Conservation (phyloP, 1,284 basidiomycete genomes). For the Singerocomus rubriflavus region DNA sequence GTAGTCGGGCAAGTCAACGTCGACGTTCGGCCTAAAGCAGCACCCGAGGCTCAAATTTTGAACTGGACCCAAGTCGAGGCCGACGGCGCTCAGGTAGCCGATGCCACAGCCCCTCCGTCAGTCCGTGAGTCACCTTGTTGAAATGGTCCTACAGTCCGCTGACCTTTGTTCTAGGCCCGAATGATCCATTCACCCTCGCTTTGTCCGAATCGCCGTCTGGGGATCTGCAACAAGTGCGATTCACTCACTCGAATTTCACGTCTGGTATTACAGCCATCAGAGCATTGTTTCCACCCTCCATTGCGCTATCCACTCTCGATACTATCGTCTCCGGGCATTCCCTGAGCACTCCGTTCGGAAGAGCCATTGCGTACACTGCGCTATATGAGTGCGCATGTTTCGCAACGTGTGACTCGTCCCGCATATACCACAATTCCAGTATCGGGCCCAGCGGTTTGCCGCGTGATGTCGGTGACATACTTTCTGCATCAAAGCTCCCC, state of each 20-base stretch:
- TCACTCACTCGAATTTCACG: conserved; percentile 77
- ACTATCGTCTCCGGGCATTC: conserved; percentile 72
- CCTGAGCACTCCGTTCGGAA: conserved; percentile 66
- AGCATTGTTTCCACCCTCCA: conserved; percentile 61
- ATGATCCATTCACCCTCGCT: conserved; percentile 62
- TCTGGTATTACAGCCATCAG: conserved; percentile 74
- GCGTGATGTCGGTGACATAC: conserved; percentile 44
- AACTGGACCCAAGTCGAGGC: conserved; percentile 64
- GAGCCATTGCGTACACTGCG: conserved; percentile 71
- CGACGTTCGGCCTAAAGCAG: conserved; percentile 41
- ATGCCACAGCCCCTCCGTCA: conserved; percentile 19
- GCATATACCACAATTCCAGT: conserved; percentile 39
- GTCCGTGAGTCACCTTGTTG: conserved; percentile 20
- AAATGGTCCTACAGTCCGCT: not conserved
- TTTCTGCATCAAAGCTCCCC: conserved; percentile 46
- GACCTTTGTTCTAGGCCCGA: conserved; percentile 43
- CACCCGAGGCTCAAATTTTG: conserved; percentile 51
- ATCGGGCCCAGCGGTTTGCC: conserved; percentile 7
- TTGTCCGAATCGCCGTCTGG: conserved; percentile 56
- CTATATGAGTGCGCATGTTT: conserved; percentile 71
- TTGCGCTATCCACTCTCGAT: conserved; percentile 61
- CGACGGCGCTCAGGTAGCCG: conserved; percentile 44
- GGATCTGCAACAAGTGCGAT: conserved; percentile 54
- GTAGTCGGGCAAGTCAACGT: conserved; percentile 59
- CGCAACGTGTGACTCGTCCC: conserved; percentile 57